A percentile compares a stretch with the other conserved stretches of the same genome.
These are phyloP conservation scores for Boletus huronensis DNA, from an alignment of 768 basidiomycete genomes.

Conservation along the genomic window DNA sequence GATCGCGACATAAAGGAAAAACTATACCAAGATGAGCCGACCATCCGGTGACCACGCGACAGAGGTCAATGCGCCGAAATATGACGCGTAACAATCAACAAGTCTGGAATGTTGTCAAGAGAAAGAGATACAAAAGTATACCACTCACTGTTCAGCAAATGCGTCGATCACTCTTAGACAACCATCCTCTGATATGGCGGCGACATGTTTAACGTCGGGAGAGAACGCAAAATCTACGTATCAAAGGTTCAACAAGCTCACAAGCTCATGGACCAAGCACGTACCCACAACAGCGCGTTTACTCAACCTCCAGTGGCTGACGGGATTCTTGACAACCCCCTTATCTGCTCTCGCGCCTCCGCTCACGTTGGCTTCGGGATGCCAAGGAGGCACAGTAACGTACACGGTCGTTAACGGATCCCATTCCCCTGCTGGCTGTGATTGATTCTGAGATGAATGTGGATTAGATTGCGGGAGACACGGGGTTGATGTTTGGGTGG, in stretches of 20 bases:
- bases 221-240: constrained; percentile 83
- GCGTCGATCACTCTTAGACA: constrained; percentile 88
- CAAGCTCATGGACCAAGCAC: constrained; percentile 17
- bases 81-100: constrained; percentile 91
- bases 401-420: constrained; percentile 73
- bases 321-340: constrained; percentile 77
- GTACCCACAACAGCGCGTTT: constrained; percentile 68
- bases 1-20: not conserved
- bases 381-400: constrained; percentile 85
- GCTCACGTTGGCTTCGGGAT: constrained; percentile 47
- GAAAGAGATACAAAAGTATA: not conserved
- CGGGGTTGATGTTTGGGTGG: constrained; percentile 24
- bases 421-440: constrained; percentile 51
- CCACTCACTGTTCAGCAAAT: constrained; percentile 72
- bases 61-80: constrained; percentile 88
- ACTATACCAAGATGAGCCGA: constrained; percentile 75
- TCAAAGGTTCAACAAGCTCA: not conserved
- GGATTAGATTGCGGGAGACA: constrained; percentile 27
- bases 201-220: constrained; percentile 88
- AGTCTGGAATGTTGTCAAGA: constrained; percentile 47
- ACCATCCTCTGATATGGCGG: constrained; percentile 90
- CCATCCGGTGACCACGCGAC: constrained; percentile 96
- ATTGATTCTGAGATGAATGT: constrained; percentile 23
- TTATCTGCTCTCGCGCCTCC: constrained; percentile 50
- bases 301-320: constrained; percentile 86